Base-by-base conservation (phyloP, 2,329 filamentous ascomycete species). In the Aschersonia sp. region DNA sequence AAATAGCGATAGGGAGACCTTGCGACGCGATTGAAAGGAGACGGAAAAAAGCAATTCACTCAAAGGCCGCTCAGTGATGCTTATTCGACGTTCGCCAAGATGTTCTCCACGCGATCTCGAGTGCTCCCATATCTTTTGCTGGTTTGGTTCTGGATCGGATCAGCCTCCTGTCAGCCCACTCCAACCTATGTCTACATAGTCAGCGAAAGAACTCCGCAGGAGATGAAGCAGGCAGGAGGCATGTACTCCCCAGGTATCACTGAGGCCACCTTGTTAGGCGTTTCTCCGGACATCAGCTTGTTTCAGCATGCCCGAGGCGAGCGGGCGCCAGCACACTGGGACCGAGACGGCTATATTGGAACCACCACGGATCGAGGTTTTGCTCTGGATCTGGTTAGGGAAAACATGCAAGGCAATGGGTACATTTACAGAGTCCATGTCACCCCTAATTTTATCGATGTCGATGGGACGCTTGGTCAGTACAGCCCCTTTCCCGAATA, bases 341-440 rank as follows among this genome's bases (percentile, higher is more conserved):
- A 41, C 14, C 40, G n/a, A 12, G n/a, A 14, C 40, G 40, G 40
- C 40, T 41, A n/a, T 22, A 14, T 41, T 14, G 40, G 6, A 7
- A 41, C 40, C 7, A n/a, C 40, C 9, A 14, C 40, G 7, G n/a
- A 14, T n/a, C 10, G 40, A 41, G 40, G 2, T n/a, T 7, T 41
- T 7, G 40, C 40, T 22, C 14, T 41, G 40, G n/a, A 5, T 14
- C 14, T 9, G 40, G n/a, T 41, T 3, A 11, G 14, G 10, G 10
- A 12, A n/a, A 3, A 14, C n/a, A 7, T 7, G 40, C 6, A 41
- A 7, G 40, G 40, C 40, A 41, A 41, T n/a, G 44, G 44, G 6
- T 45, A 45, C 44, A 22, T 45, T 11, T 45, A 45, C 32, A 14
- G 30, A 10, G 37, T 45, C 32, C 44, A 45, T 22, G 44, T 45